Evolutionary conservation across 2,329 filamentous ascomycete species (phyloP), one percentile per base, ranked within the genome.

Genomic region (Fusarium protoensiforme): DNA sequence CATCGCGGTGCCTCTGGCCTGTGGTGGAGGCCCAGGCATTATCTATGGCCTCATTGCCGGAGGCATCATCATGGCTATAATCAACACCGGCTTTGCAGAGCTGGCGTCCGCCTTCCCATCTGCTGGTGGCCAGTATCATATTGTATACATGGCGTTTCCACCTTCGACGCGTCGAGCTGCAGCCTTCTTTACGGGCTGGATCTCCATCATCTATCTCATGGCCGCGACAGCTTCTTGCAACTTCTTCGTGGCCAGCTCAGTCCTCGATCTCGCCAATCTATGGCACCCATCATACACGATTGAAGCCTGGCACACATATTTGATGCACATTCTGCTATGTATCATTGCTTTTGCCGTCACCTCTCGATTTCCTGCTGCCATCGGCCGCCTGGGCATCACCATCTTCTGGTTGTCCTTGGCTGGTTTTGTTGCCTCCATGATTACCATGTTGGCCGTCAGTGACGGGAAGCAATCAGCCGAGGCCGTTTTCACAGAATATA

Each of bases 191-290:
- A 78, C 75, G 0, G 76, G 69, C 0, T 78, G 75, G 75, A 70
- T 76, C 11, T 66, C 74, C 6, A 72, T 78, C 20, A 77, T 78
- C 36, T 78, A 77, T 38, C 75, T 78, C 54, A 78, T 78, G 76
- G 69, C 76, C 1, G 76, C 73, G 5, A 62, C 69, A 2, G 75
- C 73, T 1, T 78, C 76, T 11, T 78, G 75, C 64, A 78, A 78
- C 33, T 77, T 78, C 60, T 78, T 78, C 53, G 75, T 72, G 14
- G 76, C 76, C 0, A 69, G 69, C 14, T 78, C 76, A 3, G 62
- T 78, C 8, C 58, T 78, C 1, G 76, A 78, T n/a, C 35, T 78
- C 8, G 74, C 61, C 18, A 57, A 51, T 16, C 41, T 78, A 1
- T 78, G 75, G 76, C 65, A 75, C 5, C 65, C 69, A 0, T 61